phyloP scores from a whole-genome alignment of 192 early-diverging fungal species.

The Coemansia sp. region DNA sequence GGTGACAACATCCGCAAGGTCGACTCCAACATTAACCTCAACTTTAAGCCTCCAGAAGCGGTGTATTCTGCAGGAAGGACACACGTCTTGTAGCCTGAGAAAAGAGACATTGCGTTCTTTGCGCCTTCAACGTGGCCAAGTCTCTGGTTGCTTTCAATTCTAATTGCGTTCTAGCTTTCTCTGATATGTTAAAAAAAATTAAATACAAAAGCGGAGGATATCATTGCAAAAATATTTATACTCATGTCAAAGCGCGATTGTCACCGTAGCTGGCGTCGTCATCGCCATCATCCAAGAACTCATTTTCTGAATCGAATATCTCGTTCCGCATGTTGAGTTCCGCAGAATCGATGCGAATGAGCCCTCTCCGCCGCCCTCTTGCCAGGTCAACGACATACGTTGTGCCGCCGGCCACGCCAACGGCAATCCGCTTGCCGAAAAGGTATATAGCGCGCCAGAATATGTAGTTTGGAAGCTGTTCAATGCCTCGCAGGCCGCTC shows the following conservation, averaged over 20 bases:
- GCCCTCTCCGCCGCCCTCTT: conserved; percentile 27
- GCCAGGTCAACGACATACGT: conserved; percentile 10
- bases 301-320: conserved; percentile 27
- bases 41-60: conserved; percentile 14
- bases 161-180: not conserved
- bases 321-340: conserved; percentile 43
- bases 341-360: conserved; percentile 40
- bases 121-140: not conserved
- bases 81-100: conserved; percentile 1
- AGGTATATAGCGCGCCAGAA: conserved; percentile 53
- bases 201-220: no score
- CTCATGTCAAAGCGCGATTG: not conserved
- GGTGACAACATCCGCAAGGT: not conserved
- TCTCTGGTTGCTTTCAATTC: not conserved
- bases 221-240: not conserved
- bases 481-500: conserved; percentile 49
- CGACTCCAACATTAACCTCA: conserved; percentile 9
- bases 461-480: conserved; percentile 59
- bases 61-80: conserved; percentile 10
- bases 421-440: conserved; percentile 18
- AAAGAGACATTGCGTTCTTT: not conserved
- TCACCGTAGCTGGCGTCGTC: conserved; percentile 6
- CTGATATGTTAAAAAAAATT: no score
- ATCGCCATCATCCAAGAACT: conserved; percentile 10
- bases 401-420: conserved; percentile 6